Evolutionary conservation across 352 stramenopile species (phyloP).

Genomic region (Pseudoperonospora humuli): DNA sequence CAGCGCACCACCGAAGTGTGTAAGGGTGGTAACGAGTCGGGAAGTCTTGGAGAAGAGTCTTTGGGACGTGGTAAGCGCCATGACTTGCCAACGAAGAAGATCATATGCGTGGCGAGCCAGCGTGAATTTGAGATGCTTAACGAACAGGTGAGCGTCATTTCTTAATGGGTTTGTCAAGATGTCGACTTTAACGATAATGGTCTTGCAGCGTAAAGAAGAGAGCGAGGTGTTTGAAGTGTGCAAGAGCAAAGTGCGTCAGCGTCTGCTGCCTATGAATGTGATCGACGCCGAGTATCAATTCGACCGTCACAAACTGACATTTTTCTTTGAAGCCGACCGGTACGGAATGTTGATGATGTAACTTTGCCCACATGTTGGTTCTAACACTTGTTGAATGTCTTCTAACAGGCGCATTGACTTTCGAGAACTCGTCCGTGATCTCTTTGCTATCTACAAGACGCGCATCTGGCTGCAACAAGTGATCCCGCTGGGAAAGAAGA

Average conservation of each 20-base stretch:
- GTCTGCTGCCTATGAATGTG: slow-evolving; percentile 93
- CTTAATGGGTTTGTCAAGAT: background rate
- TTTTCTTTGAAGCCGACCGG: slow-evolving; percentile 97
- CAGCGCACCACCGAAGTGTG: slow-evolving; percentile 79
- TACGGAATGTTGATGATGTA: slow-evolving; percentile 18
- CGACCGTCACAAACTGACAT: slow-evolving; percentile 97
- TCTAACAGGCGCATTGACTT: slow-evolving; percentile 91
- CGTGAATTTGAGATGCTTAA: slow-evolving; percentile 89
- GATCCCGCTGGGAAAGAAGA: slow-evolving; percentile 64
- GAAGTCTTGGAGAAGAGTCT: slow-evolving; percentile 29
- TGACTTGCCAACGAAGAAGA: slow-evolving; percentile 81
- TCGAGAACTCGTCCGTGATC: slow-evolving; percentile 93
- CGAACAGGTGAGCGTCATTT: slow-evolving; percentile 52
- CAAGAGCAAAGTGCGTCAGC: slow-evolving; percentile 92
- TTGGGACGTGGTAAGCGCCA: slow-evolving; percentile 53
- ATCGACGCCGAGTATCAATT: slow-evolving; percentile 98
- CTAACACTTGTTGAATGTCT: slow-evolving; percentile 2
- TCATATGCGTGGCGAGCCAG: slow-evolving; percentile 89
- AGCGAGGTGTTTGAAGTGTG: slow-evolving; percentile 95
- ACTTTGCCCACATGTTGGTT: background rate
- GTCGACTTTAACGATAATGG: background rate
- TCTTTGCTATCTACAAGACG: slow-evolving; percentile 99
- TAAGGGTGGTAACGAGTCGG: slow-evolving; percentile 51
- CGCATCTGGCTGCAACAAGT: slow-evolving; percentile 98
- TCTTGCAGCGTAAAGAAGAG: slow-evolving; percentile 86